Evolutionary conservation across 805 yeast genomes (phyloP), one percentile per base, ranked within the genome.

Genomic region (Hanseniaspora guilliermondii): DNA sequence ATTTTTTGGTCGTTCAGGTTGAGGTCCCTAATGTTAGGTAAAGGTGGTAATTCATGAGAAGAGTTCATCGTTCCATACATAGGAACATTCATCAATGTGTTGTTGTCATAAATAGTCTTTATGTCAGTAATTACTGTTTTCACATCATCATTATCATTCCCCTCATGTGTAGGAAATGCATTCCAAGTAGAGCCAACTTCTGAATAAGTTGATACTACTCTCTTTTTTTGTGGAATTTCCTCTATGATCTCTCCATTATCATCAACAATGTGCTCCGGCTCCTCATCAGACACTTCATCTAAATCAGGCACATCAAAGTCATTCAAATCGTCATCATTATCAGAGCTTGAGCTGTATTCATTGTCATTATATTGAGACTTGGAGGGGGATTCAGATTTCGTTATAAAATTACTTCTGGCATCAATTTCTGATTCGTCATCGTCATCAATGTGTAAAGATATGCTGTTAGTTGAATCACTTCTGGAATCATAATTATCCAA

Each of bases 171-270:
- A 17, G 71, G 71, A 46, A 68, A 68, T 11, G 68, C 69, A 47
- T 67, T 65, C 69, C 70, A 68, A 1, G 64, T 59, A 52, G 70
- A 67, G 24, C 64, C 70, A 9, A 60, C 61, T 41, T 62, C 69
- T 7, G 70, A 62, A 44, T 66, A 65, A 8, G 66, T 61, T 0
- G 70, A 65, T 0, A 61, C 63, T 2, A 58, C 60, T 21, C 68
- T 59, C 17, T 37, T 24, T 38, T 64, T 62, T 4, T 69, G 60
- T 2, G 68, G 68, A 0, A 65, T 63, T 36, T 63, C 56, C 45
- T 65, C 65, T 17, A 68, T 62, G 32, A 65, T 58, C 37, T 64
- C 65, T 49, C 66, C 71, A 55, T 59, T 62, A 53, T 60, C 67
- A 60, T 62, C 72, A 56, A 57, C 56, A 11, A 60, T 69, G 58